Base-by-base conservation (phyloP, 345 rosid genomes). In the Euphorbia lathyris region DNA sequence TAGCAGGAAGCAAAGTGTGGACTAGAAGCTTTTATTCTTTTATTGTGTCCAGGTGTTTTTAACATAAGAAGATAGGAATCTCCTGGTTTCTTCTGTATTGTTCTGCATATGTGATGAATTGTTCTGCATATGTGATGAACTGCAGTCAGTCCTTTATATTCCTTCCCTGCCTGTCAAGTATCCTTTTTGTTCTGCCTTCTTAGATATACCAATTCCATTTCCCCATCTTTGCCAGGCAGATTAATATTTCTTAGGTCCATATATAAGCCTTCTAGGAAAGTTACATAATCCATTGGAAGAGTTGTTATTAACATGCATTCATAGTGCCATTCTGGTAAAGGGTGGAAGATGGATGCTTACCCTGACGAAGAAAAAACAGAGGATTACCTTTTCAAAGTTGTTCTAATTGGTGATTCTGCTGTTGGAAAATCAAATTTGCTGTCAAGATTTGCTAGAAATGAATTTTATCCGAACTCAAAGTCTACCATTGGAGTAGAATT, bases 401-500 rank as follows among this genome's bases (percentile, higher is more conserved):
- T 91, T 68, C 74, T 94, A 11, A 82, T 91, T 23, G 98, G 98
- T 61, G 98, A 94, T 79, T 91, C 98, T 12, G 98, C 98, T 70
- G 98, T 94, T 51, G 98, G 98, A 72, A 94, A 94, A 81, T 94
- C 97, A 27, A 94, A 94, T 85, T 80, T 94, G 82, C 95, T 94
- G 1, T 96, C 97, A n/a, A 87, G 98, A 79, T 94, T 91, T 81
- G 98, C 98, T 10, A 84, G 98, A 76, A 85, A 91, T 79, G 98
- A 91, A 77, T 94, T 94, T 73, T 87, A 91, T 71, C 96, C 97
- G 12, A 94, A 81, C 75, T 94, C 98, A 65, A 94, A 94, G 79
- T 94, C 98, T 4, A 94, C 98, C 10, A 94, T 94, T 64, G 98
- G 98, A 75, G 98, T 94, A 62, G 98, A 94, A 83, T 94, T 94